Base-by-base conservation (phyloP, 768 basidiomycete species). In the Phylloporus sp. region DNA sequence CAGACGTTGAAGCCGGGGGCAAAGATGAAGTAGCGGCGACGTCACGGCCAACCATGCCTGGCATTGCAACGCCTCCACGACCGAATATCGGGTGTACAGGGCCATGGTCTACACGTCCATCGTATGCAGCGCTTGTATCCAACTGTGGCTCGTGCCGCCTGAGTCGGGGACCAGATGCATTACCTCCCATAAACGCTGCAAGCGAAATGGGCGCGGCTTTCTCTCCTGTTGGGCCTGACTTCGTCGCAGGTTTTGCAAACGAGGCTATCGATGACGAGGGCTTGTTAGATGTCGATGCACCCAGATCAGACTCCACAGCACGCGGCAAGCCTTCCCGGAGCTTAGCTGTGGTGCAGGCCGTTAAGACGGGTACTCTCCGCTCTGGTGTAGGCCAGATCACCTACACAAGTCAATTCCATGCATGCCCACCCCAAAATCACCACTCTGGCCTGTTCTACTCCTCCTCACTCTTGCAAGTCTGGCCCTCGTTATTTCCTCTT, bases 121-220 rank as follows among this genome's bases (percentile, higher is more conserved):
- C 81, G 57, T 86, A 87, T 1, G 81, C 82, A 59, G 84, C 80
- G 60, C 80, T 73, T 10, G 76, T 76, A 69, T 91, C 81, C 58
- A 74, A 74, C 63, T 91, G 90, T 5, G 88, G 83, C 16, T 83
- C 81, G 59, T 83, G 88, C 51, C 76, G 80, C 56, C 79, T 90
- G 38, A 92, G 75, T 32, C 85, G 76, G 4, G 88, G 88, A 22
- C 88, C 90, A 38, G 81, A 78, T 13, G 84, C 88, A 24, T 76
- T 80, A 7, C 90, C 88, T 32, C 90, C 90, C 58, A 91, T 91
- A 65, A 91, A 89, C 2, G 85, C 79, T 0, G 90, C 89, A 24
- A 91, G 76, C 3, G 90, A 92, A 9, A 86, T 82, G 11, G 82
- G 73, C 36, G 78, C 73, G 3, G 75, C 54, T 46, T 70, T 76